Evolutionary conservation across 306 rosid species (phyloP).

Genomic region (Mimosa bimucronata): DNA sequence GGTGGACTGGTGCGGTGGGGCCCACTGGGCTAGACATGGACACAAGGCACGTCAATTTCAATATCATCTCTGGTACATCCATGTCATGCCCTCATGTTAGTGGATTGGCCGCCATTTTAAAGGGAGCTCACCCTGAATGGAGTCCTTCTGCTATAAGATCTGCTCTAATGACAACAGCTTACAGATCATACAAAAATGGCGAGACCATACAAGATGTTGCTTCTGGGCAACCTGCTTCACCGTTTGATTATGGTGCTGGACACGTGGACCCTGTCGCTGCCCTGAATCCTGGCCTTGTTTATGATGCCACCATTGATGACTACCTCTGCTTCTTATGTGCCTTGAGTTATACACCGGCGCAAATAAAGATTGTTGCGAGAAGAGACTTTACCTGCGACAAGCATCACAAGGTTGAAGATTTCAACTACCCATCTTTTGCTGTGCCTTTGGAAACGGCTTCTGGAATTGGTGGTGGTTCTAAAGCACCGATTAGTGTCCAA

Average conservation of each 20-base stretch:
- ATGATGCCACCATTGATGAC: slow-evolving; percentile 62
- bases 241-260: slow-evolving; percentile 86
- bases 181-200: slow-evolving; percentile 58
- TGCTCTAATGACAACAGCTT: slow-evolving; percentile 93
- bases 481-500: slow-evolving; percentile 48
- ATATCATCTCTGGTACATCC: slow-evolving; percentile 90
- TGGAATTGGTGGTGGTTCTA: slow-evolving; percentile 56
- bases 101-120: slow-evolving; percentile 83
- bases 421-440: slow-evolving; percentile 87
- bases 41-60: slow-evolving; percentile 64
- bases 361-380: slow-evolving; percentile 57
- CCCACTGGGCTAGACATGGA: slow-evolving; percentile 69
- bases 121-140: slow-evolving; percentile 78
- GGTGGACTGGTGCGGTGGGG: slow-evolving; percentile 75
- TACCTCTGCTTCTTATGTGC: slow-evolving; percentile 80
- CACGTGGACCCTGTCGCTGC: slow-evolving; percentile 84
- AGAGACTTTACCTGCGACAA: slow-evolving; percentile 60
- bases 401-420: slow-evolving; percentile 60
- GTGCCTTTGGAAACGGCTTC: slow-evolving; percentile 80
- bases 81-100: slow-evolving; percentile 97
- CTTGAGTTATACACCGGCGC: slow-evolving; percentile 51
- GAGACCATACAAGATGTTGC: slow-evolving; percentile 58
- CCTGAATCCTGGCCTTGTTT: slow-evolving; percentile 91
- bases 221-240: slow-evolving; percentile 64
- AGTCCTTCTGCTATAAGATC: slow-evolving; percentile 89